phyloP scores from a whole-genome alignment of 805 yeast species.

The Priceomyces medius region DNA sequence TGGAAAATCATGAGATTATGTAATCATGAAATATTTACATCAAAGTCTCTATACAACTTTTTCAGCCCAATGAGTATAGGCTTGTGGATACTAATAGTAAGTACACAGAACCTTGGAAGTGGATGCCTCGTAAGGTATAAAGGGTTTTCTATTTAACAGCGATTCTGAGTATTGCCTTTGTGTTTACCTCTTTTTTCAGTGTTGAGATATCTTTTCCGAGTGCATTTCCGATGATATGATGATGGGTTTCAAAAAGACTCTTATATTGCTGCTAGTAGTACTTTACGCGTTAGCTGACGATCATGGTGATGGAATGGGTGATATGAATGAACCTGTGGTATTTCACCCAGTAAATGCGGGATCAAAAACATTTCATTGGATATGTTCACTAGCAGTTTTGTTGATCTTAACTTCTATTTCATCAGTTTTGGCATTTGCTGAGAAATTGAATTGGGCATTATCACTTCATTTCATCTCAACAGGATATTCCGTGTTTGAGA shows the following conservation, averaged over 20 bases:
- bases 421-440: constrained; percentile 55
- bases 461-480: constrained; percentile 47
- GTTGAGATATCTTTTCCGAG: too few relatives aligned
- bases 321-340: constrained; percentile 27
- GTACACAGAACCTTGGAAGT: too few relatives aligned
- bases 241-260: not conserved
- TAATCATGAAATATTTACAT: not conserved
- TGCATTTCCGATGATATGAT: too few relatives aligned
- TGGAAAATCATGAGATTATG: constrained; percentile 1
- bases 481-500: constrained; percentile 55
- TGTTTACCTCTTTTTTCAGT: too few relatives aligned
- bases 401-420: constrained; percentile 58
- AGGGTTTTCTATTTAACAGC: too few relatives aligned
- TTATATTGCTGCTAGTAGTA: not conserved
- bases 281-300: constrained; percentile 6
- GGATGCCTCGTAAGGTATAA: too few relatives aligned
- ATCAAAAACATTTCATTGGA: constrained; percentile 66
- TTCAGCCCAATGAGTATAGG: too few relatives aligned
- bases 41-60: not conserved
- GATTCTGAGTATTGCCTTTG: too few relatives aligned
- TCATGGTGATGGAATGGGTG: constrained; percentile 5
- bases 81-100: too few relatives aligned
- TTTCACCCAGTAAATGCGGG: constrained; percentile 49
- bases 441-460: constrained; percentile 44
- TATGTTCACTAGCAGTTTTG: constrained; percentile 45